These are phyloP conservation scores for Trichoderma simmonsii DNA, from an alignment of 2,329 filamentous ascomycete species.

Conservation along the genomic window DNA sequence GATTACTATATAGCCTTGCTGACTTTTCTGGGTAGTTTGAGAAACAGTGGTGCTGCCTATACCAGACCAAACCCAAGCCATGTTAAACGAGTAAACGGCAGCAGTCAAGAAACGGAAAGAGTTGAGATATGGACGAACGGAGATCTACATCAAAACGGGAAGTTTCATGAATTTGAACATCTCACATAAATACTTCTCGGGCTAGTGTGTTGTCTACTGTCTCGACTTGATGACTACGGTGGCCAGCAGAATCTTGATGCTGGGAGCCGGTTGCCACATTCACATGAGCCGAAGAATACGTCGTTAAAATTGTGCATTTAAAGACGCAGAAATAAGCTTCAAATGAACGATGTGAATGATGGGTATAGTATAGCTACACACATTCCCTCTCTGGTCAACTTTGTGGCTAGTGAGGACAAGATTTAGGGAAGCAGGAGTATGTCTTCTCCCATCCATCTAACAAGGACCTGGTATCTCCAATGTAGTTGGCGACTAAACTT, in stretches of 20 bases:
- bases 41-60: no score
- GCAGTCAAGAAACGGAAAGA: no score
- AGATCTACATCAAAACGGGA: no score
- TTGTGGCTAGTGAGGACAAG: not conserved
- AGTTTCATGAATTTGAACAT: no score
- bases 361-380: not conserved
- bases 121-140: no score
- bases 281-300: not conserved
- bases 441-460: not conserved
- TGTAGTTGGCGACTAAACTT: not conserved
- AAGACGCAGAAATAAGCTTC: no score
- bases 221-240: not conserved
- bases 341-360: not conserved
- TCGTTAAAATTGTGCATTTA: no score
- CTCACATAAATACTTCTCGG: no score
- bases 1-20: no score
- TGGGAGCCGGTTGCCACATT: not conserved
- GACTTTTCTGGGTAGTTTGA: no score
- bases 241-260: not conserved
- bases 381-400: not conserved
- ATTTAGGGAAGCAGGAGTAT: not conserved
- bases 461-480: not conserved
- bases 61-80: no score
- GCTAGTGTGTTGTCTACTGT: not conserved
- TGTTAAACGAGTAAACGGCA: no score